A percentile compares a stretch with the other conserved stretches of the same genome.
These are phyloP conservation scores for Metschnikowia cerradonensis DNA, from an alignment of 805 yeast genomes.

Conservation along the genomic window DNA sequence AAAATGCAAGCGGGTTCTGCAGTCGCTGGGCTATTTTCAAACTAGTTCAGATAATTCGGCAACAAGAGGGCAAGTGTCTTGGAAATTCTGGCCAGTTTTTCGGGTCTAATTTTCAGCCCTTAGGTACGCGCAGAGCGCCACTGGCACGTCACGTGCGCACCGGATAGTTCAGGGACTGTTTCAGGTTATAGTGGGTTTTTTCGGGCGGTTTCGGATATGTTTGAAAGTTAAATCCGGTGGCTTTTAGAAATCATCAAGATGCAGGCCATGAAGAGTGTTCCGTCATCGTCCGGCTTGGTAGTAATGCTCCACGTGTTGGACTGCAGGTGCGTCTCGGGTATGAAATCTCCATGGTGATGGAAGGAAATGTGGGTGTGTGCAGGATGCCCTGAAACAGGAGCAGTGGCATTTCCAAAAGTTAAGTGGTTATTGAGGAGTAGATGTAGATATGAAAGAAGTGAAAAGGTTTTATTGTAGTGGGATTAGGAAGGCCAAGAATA, in stretches of 20 bases:
- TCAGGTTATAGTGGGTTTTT: neutral
- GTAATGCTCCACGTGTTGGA: constrained; percentile 1
- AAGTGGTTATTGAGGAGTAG: neutral
- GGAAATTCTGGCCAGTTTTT: constrained; percentile 1
- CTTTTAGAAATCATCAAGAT: too few relatives aligned
- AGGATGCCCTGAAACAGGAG: neutral
- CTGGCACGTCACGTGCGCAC: constrained; percentile 3
- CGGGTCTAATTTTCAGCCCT: constrained; percentile 1
- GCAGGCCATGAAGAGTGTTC: too few relatives aligned
- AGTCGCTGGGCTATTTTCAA: neutral
- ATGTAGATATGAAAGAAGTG: neutral
- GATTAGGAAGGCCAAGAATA: neutral
- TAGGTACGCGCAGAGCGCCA: constrained; percentile 6
- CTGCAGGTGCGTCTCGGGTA: neutral
- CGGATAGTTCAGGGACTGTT: neutral
- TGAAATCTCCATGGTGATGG: neutral
- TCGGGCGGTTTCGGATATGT: neutral
- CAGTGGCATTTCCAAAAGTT: too few relatives aligned
- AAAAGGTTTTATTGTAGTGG: neutral
- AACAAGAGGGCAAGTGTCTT: neutral
- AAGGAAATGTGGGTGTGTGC: neutral
- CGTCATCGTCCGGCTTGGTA: too few relatives aligned
- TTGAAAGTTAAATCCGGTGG: neutral
- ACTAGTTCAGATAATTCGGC: neutral
- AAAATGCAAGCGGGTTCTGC: neutral